Base-by-base conservation (phyloP, 2,329 filamentous ascomycete genomes). In the Hypoxylon sp. region DNA sequence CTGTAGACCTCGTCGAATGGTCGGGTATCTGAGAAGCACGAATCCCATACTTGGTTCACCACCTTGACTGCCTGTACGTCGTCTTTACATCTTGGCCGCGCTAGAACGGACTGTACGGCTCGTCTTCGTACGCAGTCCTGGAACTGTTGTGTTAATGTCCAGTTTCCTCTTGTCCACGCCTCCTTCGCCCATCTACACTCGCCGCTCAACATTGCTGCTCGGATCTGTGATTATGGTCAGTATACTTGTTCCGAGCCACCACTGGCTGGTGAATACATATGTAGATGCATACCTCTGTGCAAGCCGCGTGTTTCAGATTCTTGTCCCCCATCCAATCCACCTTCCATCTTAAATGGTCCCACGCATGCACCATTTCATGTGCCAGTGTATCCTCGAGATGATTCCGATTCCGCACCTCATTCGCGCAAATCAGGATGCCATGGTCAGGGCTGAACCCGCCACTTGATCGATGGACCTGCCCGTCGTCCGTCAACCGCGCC, bases 41-140 rank as follows among this genome's bases (percentile, higher is more conserved):
- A 98, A 73, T 97, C 94, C 93, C 95, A 99, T n/a, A 99, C 96
- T 80, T 97, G 91, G 80, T 98, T 96, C 64, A 99, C 93, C 27
- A 97, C 90, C 82, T 92, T 93, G 56, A 89, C 88, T 3, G 96
- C 96, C 73, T 98, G 93, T 13, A 90, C 89, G 75, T 97, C 91
- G 80, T 97, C 92, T 79, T 92, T 93, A 78, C 94, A 96, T 51
- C 87, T 86, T 15, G 94, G 93, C 68, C 96, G 86, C 35, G 88
- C 90, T 83, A 89, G 87, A 74, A 99, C 89, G 21, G 93, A 97
- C 73, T 92, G 82, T 35, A 93, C 89, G 10, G 96, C 96, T 73
- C 96, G 86, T 76, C 88, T 84, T 67, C 94, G 87, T 57, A 99
- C 95, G 80, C 96, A 99, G 75, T 94, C 89, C 77, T 99, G 96